Base-by-base conservation (phyloP, 2,329 filamentous ascomycete species). In the Fusarium concolor region DNA sequence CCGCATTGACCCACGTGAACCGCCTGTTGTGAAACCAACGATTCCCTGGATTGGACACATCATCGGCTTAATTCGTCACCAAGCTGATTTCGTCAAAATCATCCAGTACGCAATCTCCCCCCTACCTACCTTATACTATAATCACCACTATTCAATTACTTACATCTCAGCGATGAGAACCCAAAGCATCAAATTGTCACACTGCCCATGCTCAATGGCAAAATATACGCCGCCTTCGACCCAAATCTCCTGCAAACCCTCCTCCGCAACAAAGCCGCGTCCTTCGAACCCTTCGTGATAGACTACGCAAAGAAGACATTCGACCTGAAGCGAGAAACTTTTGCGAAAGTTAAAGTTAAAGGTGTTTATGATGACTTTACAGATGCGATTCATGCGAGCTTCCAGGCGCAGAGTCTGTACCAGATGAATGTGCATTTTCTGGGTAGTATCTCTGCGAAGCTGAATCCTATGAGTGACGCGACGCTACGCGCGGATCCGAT, bases 21-120 rank as follows among this genome's bases (percentile, higher is more conserved):
- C 84, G 10, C 81, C 82, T 5, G 57, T 79, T 0, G 28, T 84
- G 24, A 77, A 77, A 24, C 75, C 80, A 1, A 74, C 43, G 17
- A 75, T 85, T 33, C 83, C 83, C 1, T 73, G 81, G 29, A 65
- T 85, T 39, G 83, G 83, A 3, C 83, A 85, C 63, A 75, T 84
- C 20, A 70, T 85, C 28, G 79, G 80, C 10, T 75, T 84, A 67
- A 63, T 83, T 38, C 68, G 73, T 43, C 71, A 76, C 47, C 76
- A 79, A 46, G 71, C 76, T 35, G 70, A 74, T 49, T 84, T 83
- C 55, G 74, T 78, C 51, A 64, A 71, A 18, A 77, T 72, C 24
- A 43, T 84, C 11, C 78, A 79, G 81, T 83, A 67, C 28, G 73
- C 49, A 5, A n/a, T n/a, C n/a, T n/a, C n/a, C n/a, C n/a, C n/a